Conservation (phyloP, 2,329 filamentous ascomycete species). For the Cordyceps javanica region DNA sequence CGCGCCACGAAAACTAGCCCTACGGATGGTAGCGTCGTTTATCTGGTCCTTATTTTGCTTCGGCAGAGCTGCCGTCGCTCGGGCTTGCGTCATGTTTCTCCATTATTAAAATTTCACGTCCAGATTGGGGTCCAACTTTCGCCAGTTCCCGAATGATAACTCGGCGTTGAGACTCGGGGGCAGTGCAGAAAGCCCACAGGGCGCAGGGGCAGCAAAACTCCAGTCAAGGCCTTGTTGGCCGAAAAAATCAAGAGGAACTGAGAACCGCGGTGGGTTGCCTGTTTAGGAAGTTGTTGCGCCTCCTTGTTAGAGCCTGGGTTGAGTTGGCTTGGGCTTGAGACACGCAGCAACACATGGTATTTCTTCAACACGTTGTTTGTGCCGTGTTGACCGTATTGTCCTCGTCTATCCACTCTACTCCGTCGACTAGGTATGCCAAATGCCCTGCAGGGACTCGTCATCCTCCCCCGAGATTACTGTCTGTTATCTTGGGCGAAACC, state of each 20-base stretch:
- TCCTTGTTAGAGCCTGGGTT: neutral
- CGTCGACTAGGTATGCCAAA: neutral
- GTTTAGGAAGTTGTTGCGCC: neutral
- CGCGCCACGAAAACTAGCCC: neutral
- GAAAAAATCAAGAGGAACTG: neutral
- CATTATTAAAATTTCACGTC: neutral
- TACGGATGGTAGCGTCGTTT: neutral
- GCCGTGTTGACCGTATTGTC: too few species aligned
- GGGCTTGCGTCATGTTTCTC: neutral
- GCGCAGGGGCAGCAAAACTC: neutral
- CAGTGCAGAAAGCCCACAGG: constrained; percentile 1
- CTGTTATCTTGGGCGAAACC: neutral
- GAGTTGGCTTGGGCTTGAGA: neutral
- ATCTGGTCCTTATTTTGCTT: neutral
- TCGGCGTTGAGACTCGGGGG: neutral
- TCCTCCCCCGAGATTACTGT: neutral
- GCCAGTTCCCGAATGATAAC: neutral
- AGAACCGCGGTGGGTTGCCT: neutral
- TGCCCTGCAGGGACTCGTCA: neutral
- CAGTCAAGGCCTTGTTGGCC: too few species aligned
- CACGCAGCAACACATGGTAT: neutral
- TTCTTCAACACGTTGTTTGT: neutral
- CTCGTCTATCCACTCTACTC: neutral
- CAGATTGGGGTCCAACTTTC: neutral
- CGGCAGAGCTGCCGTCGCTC: neutral